Evolutionary conservation across 495 filamentous ascomycete species (phyloP), one percentile per base, ranked within the genome.

Genomic region (Eremomyces bilateralis): DNA sequence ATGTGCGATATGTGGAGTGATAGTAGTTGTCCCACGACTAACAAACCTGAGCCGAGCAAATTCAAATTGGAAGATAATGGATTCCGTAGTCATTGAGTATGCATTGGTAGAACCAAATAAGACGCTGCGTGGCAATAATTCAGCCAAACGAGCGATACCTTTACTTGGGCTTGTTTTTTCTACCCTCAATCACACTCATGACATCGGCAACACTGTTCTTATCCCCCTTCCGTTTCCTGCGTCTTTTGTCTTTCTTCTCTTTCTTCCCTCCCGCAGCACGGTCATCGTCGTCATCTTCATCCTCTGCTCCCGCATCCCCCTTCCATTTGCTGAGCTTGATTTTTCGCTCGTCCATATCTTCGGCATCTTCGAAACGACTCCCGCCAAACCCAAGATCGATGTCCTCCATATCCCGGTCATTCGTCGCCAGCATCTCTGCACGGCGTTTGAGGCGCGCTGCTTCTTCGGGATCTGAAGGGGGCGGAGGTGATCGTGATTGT

Each of bases 381-480:
- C 74, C 75, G 4, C 90, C 88, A 49, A 97, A 95, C 21, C 82
- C 88, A 53, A 93, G 61, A 45, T 97, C 88, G 58, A 97, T 67
- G 54, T 97, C 88, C 29, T 83, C 79, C 8, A 79, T 71, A 55
- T 97, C 88, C 29, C 84, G 66, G 41, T 77, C 76, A 29, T 73
- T 66, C 29, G 71, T 65, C 42, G 79, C 67, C 6, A 93, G 56
- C 57, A 93, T 76, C 39, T 70, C 71, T 47, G 69, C 71, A 15
- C 74, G 69, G 17, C 73, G 76, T 36, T 49, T 46, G 22, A 51
- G 43, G 5, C 51, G 49, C 4, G 40, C 38, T 21, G 64, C 58
- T 34, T 60, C 59, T 20, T 59, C 49, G 21, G 54, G 29, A 50
- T 66, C 64, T 28, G 60, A 49, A 10, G 71, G 58, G n/a, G n/a